These are phyloP conservation scores for Antarctomyces pellizariae DNA, from an alignment of 495 filamentous ascomycete genomes.

Conservation along the genomic window DNA sequence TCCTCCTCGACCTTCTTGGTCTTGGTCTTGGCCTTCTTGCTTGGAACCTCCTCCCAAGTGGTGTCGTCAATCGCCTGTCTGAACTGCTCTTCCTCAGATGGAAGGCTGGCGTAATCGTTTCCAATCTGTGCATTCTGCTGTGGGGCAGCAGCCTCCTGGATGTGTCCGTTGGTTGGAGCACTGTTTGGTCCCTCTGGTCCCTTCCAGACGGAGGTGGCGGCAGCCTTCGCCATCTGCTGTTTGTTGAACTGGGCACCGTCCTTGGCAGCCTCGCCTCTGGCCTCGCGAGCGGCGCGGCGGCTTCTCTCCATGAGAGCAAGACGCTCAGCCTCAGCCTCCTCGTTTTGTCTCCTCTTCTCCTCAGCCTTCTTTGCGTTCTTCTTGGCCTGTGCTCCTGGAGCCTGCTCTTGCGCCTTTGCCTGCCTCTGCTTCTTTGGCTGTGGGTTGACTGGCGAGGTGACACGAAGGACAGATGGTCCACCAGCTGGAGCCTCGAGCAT, in stretches of 20 bases:
- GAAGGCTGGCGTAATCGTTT: conserved; percentile 31
- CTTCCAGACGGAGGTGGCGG: conserved; percentile 33
- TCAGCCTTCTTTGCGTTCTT: conserved; percentile 72
- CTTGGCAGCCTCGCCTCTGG: conserved; percentile 57
- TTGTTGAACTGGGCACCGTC: conserved; percentile 35
- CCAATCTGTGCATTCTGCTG: conserved; percentile 25
- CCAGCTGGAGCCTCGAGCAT: conserved; percentile 57
- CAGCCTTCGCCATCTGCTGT: conserved; percentile 29
- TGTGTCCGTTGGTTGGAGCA: neutral
- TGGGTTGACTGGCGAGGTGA: conserved; percentile 40
- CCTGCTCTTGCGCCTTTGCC: conserved; percentile 23
- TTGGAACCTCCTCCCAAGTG: conserved; percentile 54
- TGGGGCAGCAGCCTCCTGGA: neutral
- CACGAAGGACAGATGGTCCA: conserved; percentile 50
- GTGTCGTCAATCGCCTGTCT: conserved; percentile 33
- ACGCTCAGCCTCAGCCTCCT: conserved; percentile 51
- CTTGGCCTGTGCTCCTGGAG: conserved; percentile 52
- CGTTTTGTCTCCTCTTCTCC: conserved; percentile 41
- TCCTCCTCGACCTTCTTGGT: conserved; percentile 3
- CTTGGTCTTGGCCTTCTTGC: conserved; percentile 25
- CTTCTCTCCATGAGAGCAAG: conserved; percentile 53
- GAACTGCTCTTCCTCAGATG: conserved; percentile 73
- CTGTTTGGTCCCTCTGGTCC: neutral
- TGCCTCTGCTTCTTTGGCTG: conserved; percentile 38
- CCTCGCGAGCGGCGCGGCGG: conserved; percentile 51